These are phyloP conservation scores for Candida loeiensis DNA, from an alignment of 805 yeast species.

Conservation along the genomic window DNA sequence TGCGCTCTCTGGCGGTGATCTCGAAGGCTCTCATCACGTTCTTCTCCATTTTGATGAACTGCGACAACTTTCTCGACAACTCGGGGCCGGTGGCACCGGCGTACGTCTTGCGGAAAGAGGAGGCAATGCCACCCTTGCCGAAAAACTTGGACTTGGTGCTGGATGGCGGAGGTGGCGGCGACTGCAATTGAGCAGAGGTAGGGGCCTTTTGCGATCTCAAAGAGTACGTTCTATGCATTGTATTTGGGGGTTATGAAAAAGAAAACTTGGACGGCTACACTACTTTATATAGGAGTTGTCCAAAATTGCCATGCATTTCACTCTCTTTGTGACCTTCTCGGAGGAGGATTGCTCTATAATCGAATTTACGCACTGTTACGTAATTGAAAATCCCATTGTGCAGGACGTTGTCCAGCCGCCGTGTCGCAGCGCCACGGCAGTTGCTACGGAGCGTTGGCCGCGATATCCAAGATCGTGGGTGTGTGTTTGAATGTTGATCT, in stretches of 20 bases:
- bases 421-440: too few species aligned
- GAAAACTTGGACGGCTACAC: conserved; percentile 1
- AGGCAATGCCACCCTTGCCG: conserved; percentile 70
- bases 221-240: conserved; percentile 97
- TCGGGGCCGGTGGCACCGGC: conserved; percentile 84
- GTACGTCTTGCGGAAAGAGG: conserved; percentile 62
- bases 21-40: conserved; percentile 77
- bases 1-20: conserved; percentile 71
- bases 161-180: conserved; percentile 94
- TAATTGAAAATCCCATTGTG: not conserved
- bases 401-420: not conserved
- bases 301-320: not conserved
- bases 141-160: conserved; percentile 87
- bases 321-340: not conserved
- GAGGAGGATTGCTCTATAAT: conserved; percentile 1
- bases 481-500: too few species aligned
- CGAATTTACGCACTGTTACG: not conserved
- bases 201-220: conserved; percentile 95
- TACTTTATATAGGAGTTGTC: not conserved
- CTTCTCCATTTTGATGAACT: conserved; percentile 76
- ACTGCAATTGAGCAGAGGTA: conserved; percentile 90
- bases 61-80: conserved; percentile 68
- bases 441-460: too few species aligned
- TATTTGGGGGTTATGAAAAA: conserved; percentile 8
- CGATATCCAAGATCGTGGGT: too few species aligned